These are phyloP conservation scores for Lentinula sp. DNA, from an alignment of 768 basidiomycete genomes.

Conservation along the genomic window DNA sequence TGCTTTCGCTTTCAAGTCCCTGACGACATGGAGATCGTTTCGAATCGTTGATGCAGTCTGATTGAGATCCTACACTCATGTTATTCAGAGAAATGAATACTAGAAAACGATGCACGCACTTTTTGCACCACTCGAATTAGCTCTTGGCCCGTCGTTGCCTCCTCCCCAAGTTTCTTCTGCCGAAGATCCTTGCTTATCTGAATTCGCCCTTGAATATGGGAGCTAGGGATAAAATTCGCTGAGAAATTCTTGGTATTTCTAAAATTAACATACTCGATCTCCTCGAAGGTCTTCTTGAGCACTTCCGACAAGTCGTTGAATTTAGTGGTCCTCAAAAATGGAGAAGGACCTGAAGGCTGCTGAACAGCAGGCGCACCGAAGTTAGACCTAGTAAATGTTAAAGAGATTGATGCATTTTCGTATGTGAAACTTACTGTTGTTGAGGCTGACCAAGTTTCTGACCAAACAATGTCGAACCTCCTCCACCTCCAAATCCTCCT, in stretches of 20 bases:
- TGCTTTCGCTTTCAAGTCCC: conserved; percentile 68
- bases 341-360: conserved; percentile 24
- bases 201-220: conserved; percentile 69
- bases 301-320: conserved; percentile 81
- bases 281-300: conserved; percentile 56
- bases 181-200: conserved; percentile 79
- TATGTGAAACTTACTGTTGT: conserved; percentile 20
- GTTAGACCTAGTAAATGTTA: conserved; percentile 22
- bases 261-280: conserved; percentile 49
- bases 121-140: conserved; percentile 62
- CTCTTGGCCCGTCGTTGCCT: conserved; percentile 68
- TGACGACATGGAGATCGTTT: conserved; percentile 59
- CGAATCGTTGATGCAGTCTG: conserved; percentile 57
- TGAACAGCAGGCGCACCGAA: conserved; percentile 10
- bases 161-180: conserved; percentile 69
- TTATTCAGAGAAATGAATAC: neutral
- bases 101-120: conserved; percentile 25
- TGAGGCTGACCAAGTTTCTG: conserved; percentile 7
- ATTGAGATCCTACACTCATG: conserved; percentile 49
- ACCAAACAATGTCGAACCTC: conserved; percentile 6
- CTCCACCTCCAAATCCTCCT: neutral
- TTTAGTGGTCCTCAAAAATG: conserved; percentile 57
- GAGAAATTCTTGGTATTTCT: neutral
- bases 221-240: conserved; percentile 26
- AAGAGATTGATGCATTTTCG: conserved; percentile 13